These are phyloP conservation scores for Acacia pycnantha DNA, from an alignment of 331 rosid species.

Conservation along the genomic window DNA sequence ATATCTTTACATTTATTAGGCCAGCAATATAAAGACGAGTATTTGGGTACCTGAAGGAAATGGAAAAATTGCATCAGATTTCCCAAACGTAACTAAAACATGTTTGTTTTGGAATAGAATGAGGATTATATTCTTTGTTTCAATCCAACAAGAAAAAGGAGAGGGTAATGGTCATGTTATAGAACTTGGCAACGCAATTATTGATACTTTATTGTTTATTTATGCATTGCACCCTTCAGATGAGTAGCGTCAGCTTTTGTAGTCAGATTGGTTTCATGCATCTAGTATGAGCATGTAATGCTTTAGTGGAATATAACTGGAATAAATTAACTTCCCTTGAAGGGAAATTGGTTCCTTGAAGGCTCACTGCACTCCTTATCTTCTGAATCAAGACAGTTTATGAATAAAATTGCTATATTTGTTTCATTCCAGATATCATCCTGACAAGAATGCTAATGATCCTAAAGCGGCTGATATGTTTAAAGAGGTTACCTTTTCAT, in stretches of 20 bases:
- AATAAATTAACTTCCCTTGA: not conserved
- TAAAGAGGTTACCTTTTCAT: slow-evolving; percentile 93
- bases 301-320: slow-evolving; percentile 17
- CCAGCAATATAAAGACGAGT: not conserved
- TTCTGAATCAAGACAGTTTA: not conserved
- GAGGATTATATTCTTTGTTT: slow-evolving; percentile 8
- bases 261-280: slow-evolving; percentile 17
- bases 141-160: slow-evolving; percentile 8
- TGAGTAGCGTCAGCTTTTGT: slow-evolving; percentile 14
- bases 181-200: not conserved
- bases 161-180: not conserved
- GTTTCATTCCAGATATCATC: slow-evolving; percentile 79
- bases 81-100: not conserved
- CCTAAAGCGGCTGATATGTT: slow-evolving; percentile 97
- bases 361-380: slow-evolving; percentile 33
- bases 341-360: slow-evolving; percentile 18
- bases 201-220: not conserved
- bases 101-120: slow-evolving; percentile 6
- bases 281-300: not conserved
- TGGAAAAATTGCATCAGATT: not conserved
- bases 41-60: not conserved
- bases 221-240: not conserved
- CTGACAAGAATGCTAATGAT: slow-evolving; percentile 97
- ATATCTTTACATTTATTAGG: not conserved
- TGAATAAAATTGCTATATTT: slow-evolving; percentile 16